These are phyloP conservation scores for Tagetes erecta DNA, from an alignment of 129 eudicot species.

Conservation along the genomic window DNA sequence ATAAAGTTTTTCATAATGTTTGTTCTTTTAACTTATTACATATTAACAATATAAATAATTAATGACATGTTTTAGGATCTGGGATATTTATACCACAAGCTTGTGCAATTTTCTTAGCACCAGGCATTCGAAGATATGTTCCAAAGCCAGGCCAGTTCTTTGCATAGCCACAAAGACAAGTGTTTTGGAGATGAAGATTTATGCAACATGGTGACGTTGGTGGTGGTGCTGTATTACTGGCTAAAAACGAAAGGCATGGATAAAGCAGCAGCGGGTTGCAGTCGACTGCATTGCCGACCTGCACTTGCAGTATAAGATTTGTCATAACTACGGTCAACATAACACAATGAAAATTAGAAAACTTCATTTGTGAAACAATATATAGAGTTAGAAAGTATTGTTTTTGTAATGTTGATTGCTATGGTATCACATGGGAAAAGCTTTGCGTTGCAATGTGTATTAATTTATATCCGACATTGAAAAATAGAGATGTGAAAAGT, in stretches of 20 bases:
- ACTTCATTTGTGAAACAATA: neutral
- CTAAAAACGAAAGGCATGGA: neutral
- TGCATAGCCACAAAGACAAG: constrained; percentile 1
- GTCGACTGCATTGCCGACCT: neutral
- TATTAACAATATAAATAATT: no score
- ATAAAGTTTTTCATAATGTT: no score
- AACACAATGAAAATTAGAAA: neutral
- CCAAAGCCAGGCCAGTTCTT: neutral
- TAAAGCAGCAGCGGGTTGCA: neutral
- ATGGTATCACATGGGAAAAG: neutral
- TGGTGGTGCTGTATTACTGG: neutral
- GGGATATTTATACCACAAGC: neutral
- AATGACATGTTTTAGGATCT: no score
- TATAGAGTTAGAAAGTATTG: neutral
- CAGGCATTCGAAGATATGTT: neutral
- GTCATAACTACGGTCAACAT: neutral
- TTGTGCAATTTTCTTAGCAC: neutral
- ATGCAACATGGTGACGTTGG: constrained; percentile 19
- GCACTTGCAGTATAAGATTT: constrained; percentile 17
- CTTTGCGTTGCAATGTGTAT: neutral
- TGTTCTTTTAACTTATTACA: no score
- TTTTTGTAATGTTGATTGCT: neutral
- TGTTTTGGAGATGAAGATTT: neutral
- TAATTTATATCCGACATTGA: neutral
- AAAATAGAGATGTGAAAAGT: neutral